Evolutionary conservation across 495 filamentous ascomycete species (phyloP).

Genomic region (Xylaria intraflava): DNA sequence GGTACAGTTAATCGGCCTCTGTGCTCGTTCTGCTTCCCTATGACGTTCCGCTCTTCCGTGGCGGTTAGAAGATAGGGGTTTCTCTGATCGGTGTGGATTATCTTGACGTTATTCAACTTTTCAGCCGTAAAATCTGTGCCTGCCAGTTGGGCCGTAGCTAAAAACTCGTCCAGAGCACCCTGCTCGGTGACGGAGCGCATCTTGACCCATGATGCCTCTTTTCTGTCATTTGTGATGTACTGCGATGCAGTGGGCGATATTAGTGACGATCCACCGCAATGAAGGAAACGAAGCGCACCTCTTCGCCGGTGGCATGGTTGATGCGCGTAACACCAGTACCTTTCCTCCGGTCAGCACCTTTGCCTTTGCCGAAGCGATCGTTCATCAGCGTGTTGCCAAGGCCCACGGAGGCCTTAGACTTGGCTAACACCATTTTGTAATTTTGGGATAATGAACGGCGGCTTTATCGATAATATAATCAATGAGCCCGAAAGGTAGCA

Average conservation of each 20-base stretch:
- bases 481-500: no score
- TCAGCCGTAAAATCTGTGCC: conserved; percentile 98
- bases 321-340: conserved; percentile 57
- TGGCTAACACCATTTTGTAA: conserved; percentile 77
- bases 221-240: conserved; percentile 65
- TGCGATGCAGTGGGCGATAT: conserved; percentile 19
- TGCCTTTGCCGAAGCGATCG: conserved; percentile 85
- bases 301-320: conserved; percentile 54
- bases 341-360: conserved; percentile 57
- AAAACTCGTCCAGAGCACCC: conserved; percentile 74
- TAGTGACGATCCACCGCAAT: not conserved
- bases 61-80: conserved; percentile 91
- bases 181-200: conserved; percentile 99
- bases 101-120: conserved; percentile 97
- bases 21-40: conserved; percentile 77
- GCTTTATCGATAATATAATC: not conserved
- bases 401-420: conserved; percentile 91
- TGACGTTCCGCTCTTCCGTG: conserved; percentile 70
- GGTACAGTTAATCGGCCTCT: conserved; percentile 77
- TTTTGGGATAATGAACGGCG: conserved; percentile 6
- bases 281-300: conserved; percentile 14
- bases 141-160: conserved; percentile 82
- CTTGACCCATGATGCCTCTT: conserved; percentile 82
- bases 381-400: conserved; percentile 83
- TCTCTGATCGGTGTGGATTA: conserved; percentile 89